Evolutionary conservation across 805 yeast species (phyloP), one percentile per base, ranked within the genome.

Genomic region (Ogataea chonburiensis): DNA sequence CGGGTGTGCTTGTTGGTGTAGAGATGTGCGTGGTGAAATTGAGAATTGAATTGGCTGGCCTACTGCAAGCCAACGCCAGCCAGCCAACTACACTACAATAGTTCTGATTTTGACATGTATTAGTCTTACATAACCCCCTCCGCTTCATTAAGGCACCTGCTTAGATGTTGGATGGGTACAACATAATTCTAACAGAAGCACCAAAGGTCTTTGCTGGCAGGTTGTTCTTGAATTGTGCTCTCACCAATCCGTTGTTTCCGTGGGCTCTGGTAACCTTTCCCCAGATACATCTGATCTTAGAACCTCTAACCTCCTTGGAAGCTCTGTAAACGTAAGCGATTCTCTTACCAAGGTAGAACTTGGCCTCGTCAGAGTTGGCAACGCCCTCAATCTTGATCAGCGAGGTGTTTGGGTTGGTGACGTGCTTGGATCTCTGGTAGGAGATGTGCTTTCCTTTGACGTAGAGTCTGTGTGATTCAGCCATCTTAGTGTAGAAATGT

Each of bases 371-470:
- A 62, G 96, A 77, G 67, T 75, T 67, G 53, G 81, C 69, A 62
- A 93, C 98, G 74, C 95, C 95, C 79, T 93, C 98, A 66, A 91
- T 83, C 79, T 93, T 86, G 71, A 93, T 77, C 72, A 93, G 81
- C 54, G 98, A 93, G 62, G 86, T 86, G 78, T 86, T 84, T 72
- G 98, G 97, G 94, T 93, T 86, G 83, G 82, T 88, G 69, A 84
- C 86, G 73, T 81, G 81, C 88, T 93, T 93, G 63, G 97, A 88
- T 79, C 98, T 94, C 81, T 93, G 98, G 95, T 91, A 93, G 64
- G 97, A 89, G 68, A 93, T 71, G 85, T 93, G 98, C 83, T 91
- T 93, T 77, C 98, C 98, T 83, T 91, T 93, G 76, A 93, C 98
- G 96, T 93, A 93, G 78, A 93, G 83, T 87, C 96, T 86, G 77